Evolutionary conservation across 2,329 filamentous ascomycete genomes (phyloP).

Genomic region (Pseudogymnoascus destructans): DNA sequence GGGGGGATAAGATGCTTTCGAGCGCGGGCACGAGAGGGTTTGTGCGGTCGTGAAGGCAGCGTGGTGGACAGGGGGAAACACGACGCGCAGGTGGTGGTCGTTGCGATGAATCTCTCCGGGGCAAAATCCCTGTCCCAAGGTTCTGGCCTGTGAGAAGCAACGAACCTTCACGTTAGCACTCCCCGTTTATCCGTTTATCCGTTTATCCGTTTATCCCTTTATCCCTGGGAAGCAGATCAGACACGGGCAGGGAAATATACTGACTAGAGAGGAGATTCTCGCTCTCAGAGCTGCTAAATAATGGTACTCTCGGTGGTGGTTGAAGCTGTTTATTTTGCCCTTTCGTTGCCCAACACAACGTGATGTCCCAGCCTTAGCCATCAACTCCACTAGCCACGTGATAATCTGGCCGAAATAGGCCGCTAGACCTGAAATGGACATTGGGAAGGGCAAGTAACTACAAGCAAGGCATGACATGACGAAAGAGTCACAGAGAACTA

Average conservation of each 20-base stretch:
- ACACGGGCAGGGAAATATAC: background rate
- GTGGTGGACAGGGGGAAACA: slow-evolving; percentile 10
- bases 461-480: slow-evolving; percentile 3
- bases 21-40: slow-evolving; percentile 4
- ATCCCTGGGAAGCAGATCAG: background rate
- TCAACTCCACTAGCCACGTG: slow-evolving; percentile 7
- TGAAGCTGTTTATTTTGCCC: slow-evolving; percentile 5
- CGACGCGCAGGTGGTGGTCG: background rate
- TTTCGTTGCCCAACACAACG: slow-evolving; percentile 7
- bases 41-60: slow-evolving; percentile 6
- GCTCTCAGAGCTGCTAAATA: slow-evolving; percentile 2
- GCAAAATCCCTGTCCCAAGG: slow-evolving; percentile 10
- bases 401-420: slow-evolving; percentile 8
- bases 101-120: slow-evolving; percentile 9
- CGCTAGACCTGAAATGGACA: background rate
- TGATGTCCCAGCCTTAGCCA: slow-evolving; percentile 7
- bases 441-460: too few relatives aligned
- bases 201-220: too few relatives aligned
- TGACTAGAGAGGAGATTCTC: background rate
- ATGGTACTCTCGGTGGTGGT: slow-evolving; percentile 9
- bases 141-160: background rate
- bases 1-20: background rate
- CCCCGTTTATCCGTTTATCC: background rate
- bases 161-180: slow-evolving; percentile 1
- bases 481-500: slow-evolving; percentile 4